Evolutionary conservation across 305 asterid genomes (phyloP).

Genomic region (Fraxinus floribunda): DNA sequence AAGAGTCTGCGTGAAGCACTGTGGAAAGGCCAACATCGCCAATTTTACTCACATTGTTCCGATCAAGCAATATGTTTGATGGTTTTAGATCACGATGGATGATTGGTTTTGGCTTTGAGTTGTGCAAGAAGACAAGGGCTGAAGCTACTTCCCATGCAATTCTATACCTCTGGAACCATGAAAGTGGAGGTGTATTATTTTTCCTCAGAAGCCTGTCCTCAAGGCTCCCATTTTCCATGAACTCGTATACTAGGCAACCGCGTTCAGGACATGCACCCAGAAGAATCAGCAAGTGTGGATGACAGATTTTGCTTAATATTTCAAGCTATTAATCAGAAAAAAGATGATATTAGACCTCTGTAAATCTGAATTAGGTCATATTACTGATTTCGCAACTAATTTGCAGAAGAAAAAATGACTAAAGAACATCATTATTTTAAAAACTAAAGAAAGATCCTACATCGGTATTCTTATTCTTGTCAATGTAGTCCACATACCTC

Average conservation of each 20-base stretch:
- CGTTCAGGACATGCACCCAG: slow-evolving; percentile 79
- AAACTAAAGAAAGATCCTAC: background rate
- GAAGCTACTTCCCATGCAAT: slow-evolving; percentile 94
- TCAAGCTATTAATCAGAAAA: slow-evolving; percentile 53
- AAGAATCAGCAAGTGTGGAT: slow-evolving; percentile 86
- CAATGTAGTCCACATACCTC: slow-evolving; percentile 53
- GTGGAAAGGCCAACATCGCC: slow-evolving; percentile 86
- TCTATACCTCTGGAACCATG: slow-evolving; percentile 71
- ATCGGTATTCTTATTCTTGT: background rate
- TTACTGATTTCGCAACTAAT: background rate
- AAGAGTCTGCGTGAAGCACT: slow-evolving; percentile 43
- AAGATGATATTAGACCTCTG: slow-evolving; percentile 14
- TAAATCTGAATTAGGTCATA: slow-evolving; percentile 12
- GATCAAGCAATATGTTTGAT: slow-evolving; percentile 83
- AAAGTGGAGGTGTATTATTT: slow-evolving; percentile 55
- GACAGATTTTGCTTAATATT: slow-evolving; percentile 71
- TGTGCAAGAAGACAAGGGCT: slow-evolving; percentile 84
- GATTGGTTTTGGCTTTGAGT: slow-evolving; percentile 61
- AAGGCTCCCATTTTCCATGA: slow-evolving; percentile 86
- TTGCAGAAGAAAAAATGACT: background rate
- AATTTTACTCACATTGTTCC: slow-evolving; percentile 70
- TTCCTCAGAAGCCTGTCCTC: slow-evolving; percentile 62
- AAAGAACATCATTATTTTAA: background rate
- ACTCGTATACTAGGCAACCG: slow-evolving; percentile 81
- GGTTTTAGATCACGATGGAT: slow-evolving; percentile 93